Percentiles rank a stretch among this genome's conserved stretches.
phyloP scores from a whole-genome alignment of 2,329 filamentous ascomycete genomes.

The Westerdykella sp. region DNA sequence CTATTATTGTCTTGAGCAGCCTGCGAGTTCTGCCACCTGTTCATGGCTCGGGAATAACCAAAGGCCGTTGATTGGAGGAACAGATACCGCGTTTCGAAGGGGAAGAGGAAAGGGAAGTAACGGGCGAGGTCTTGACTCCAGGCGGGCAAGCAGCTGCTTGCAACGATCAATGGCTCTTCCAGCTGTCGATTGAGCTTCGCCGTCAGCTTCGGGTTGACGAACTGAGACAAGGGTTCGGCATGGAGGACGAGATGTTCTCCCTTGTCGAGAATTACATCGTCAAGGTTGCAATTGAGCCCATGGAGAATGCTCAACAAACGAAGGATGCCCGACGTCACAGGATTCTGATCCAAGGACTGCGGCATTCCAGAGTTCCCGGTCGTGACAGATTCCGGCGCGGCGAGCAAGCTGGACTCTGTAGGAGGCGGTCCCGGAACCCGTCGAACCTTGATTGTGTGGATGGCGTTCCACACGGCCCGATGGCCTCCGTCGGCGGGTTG shows the following conservation, averaged over 20 bases:
- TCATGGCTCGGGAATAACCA: constrained; percentile 95
- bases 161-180: constrained; percentile 93
- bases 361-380: constrained; percentile 61
- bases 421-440: constrained; percentile 78
- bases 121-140: constrained; percentile 96
- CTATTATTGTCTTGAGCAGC: constrained; percentile 61
- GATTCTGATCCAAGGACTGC: constrained; percentile 73
- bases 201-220: constrained; percentile 97
- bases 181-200: constrained; percentile 95
- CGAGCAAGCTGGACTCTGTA: constrained; percentile 59
- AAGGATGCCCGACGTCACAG: constrained; percentile 79
- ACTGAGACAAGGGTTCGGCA: constrained; percentile 80
- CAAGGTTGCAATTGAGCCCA: constrained; percentile 84
- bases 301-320: constrained; percentile 85
- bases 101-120: constrained; percentile 93
- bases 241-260: constrained; percentile 65
- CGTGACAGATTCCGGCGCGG: constrained; percentile 44
- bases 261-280: constrained; percentile 79
- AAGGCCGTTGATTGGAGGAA: constrained; percentile 98
- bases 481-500: constrained; percentile 59
- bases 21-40: constrained; percentile 91
- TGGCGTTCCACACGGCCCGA: constrained; percentile 80
- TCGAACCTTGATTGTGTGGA: constrained; percentile 88
- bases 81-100: constrained; percentile 92
- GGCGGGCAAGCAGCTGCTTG: constrained; percentile 88